Conservation (phyloP, 1,284 basidiomycete species). For the Rhodofomes roseus region DNA sequence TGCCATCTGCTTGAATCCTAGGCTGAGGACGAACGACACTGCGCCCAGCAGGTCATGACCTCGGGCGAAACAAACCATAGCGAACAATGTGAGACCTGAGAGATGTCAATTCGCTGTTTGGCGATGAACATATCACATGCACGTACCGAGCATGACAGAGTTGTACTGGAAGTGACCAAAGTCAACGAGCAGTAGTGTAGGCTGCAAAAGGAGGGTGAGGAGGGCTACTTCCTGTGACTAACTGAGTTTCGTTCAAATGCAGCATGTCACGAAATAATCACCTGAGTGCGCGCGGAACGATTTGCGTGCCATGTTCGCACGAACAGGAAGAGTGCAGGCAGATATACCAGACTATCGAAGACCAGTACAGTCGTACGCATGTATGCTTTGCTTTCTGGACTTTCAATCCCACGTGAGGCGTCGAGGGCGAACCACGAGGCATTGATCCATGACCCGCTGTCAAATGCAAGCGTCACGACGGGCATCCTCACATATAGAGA, state of each 20-base stretch:
- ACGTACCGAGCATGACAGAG: slow-evolving; percentile 78
- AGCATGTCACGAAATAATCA: slow-evolving; percentile 27
- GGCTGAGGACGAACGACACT: slow-evolving; percentile 76
- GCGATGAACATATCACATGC: slow-evolving; percentile 11
- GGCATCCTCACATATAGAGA: background rate
- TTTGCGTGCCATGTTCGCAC: slow-evolving; percentile 56
- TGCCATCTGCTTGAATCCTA: slow-evolving; percentile 95
- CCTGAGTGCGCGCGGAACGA: slow-evolving; percentile 71
- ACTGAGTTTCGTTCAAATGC: background rate
- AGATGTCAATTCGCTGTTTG: background rate
- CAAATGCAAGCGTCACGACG: slow-evolving; percentile 2
- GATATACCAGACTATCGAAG: slow-evolving; percentile 71
- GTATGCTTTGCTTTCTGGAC: slow-evolving; percentile 62
- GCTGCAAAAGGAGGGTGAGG: slow-evolving; percentile 77
- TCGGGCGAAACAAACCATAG: slow-evolving; percentile 65
- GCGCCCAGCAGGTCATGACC: slow-evolving; percentile 76
- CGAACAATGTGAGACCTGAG: slow-evolving; percentile 66
- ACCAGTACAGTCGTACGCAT: slow-evolving; percentile 79
- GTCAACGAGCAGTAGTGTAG: slow-evolving; percentile 81
- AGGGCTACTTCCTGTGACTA: slow-evolving; percentile 61
- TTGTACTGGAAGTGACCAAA: slow-evolving; percentile 95
- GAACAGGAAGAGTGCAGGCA: slow-evolving; percentile 71
- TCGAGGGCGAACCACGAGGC: slow-evolving; percentile 75
- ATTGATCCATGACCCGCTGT: slow-evolving; percentile 64
- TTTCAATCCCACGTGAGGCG: slow-evolving; percentile 76